Percentiles rank a stretch among this genome's conserved stretches.
Evolutionary conservation across 257 asterid species (phyloP).

Genomic region (Galeopsis tetrahit): DNA sequence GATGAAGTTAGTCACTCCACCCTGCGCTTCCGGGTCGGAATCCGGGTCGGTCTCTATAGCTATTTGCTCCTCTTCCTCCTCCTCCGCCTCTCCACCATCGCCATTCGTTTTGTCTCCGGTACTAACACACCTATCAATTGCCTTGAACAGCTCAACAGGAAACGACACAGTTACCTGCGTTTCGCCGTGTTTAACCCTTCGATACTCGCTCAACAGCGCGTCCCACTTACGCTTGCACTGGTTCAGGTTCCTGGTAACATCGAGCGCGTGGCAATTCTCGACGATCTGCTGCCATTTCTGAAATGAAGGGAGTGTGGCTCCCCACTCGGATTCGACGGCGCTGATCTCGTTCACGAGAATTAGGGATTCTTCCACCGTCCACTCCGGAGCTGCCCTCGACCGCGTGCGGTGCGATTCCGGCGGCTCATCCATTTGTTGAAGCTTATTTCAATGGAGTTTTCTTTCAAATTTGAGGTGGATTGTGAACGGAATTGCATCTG

Average conservation of each 20-base stretch:
- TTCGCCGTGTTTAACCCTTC: constrained; percentile 42
- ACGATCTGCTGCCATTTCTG: constrained; percentile 98
- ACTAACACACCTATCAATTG: constrained; percentile 51
- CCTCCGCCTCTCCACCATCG: constrained; percentile 33
- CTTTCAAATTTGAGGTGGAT: neutral
- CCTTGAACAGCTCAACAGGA: constrained; percentile 57
- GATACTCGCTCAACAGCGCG: constrained; percentile 51
- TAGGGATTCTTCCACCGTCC: constrained; percentile 72
- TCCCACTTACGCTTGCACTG: constrained; percentile 89
- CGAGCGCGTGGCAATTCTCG: constrained; percentile 74
- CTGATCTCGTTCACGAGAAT: constrained; percentile 70
- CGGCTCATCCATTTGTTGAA: constrained; percentile 47
- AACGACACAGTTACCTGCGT: constrained; percentile 39
- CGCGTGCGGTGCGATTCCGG: constrained; percentile 75
- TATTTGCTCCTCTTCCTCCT: constrained; percentile 19
- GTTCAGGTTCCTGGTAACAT: constrained; percentile 65
- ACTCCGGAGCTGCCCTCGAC: constrained; percentile 82
- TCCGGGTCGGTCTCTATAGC: constrained; percentile 66
- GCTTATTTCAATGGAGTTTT: constrained; percentile 6
- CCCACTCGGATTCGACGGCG: constrained; percentile 82
- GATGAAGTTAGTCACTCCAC: constrained; percentile 38
- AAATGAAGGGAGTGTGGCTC: constrained; percentile 70
- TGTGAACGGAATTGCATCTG: neutral
- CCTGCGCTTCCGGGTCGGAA: constrained; percentile 64
- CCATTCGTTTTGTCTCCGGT: constrained; percentile 29